Evolutionary conservation across 2,329 filamentous ascomycete species (phyloP).

Genomic region (Aspergillus sp.): DNA sequence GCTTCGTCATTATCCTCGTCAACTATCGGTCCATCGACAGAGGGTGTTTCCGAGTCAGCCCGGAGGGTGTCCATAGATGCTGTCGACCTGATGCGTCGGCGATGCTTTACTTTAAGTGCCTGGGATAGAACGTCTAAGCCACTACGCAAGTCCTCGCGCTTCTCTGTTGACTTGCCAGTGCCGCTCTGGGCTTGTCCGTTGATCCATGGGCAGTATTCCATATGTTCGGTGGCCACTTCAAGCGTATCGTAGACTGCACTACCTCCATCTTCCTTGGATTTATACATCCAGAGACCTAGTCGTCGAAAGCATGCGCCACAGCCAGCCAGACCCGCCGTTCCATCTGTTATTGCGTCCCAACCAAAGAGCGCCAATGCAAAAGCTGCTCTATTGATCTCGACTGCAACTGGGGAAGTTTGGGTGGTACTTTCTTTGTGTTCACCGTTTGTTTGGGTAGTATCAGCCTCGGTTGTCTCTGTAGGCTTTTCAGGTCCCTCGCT

Average conservation of each 20-base stretch:
- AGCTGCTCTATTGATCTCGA: slow-evolving; percentile 54
- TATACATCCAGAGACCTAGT: slow-evolving; percentile 91
- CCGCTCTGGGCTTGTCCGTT: slow-evolving; percentile 59
- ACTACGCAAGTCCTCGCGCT: slow-evolving; percentile 29
- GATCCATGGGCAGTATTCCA: slow-evolving; percentile 80
- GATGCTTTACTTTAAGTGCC: slow-evolving; percentile 37
- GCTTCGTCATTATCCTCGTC: slow-evolving; percentile 38
- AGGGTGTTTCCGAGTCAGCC: slow-evolving; percentile 20
- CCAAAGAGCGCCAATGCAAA: slow-evolving; percentile 67
- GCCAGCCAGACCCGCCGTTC: slow-evolving; percentile 59
- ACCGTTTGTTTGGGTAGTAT: background rate
- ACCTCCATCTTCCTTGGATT: slow-evolving; percentile 59
- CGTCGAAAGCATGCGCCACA: slow-evolving; percentile 85
- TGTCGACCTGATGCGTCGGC: slow-evolving; percentile 23
- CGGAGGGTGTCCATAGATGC: slow-evolving; percentile 20
- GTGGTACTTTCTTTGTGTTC: slow-evolving; percentile 2
- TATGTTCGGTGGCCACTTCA: slow-evolving; percentile 67
- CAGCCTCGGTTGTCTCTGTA: background rate
- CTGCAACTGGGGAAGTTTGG: slow-evolving; percentile 8
- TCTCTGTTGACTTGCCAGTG: slow-evolving; percentile 25
- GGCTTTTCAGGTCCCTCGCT: background rate
- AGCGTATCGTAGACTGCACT: slow-evolving; percentile 46
- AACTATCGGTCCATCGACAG: slow-evolving; percentile 13
- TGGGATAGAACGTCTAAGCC: slow-evolving; percentile 44
- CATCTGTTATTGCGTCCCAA: slow-evolving; percentile 58